Percentiles rank a stretch among this genome's conserved stretches.
phyloP scores from a whole-genome alignment of 306 rosid species.

The Fragaria ananassa region DNA sequence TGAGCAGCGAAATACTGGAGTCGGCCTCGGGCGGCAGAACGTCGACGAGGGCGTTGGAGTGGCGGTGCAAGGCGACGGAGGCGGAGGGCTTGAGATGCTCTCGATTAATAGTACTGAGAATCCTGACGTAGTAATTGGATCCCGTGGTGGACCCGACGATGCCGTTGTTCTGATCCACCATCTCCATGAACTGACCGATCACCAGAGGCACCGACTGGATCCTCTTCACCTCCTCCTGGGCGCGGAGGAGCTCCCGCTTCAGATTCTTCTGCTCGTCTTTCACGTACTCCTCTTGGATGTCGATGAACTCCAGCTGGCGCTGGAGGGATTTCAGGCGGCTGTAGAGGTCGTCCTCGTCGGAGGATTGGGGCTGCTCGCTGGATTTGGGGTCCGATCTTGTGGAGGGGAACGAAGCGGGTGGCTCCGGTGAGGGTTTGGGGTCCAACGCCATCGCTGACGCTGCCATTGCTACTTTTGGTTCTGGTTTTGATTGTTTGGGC shows the following conservation, averaged over 20 bases:
- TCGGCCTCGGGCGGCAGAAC: slow-evolving; percentile 98
- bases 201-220: slow-evolving; percentile 96
- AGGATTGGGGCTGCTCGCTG: neutral
- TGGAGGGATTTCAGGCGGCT: slow-evolving; percentile 71
- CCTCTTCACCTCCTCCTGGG: slow-evolving; percentile 95
- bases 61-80: slow-evolving; percentile 93
- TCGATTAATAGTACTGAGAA: slow-evolving; percentile 87
- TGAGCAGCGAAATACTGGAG: slow-evolving; percentile 88
- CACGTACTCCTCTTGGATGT: slow-evolving; percentile 90
- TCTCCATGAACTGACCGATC: slow-evolving; percentile 98
- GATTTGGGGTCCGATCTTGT: slow-evolving; percentile 50
- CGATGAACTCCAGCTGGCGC: slow-evolving; percentile 84
- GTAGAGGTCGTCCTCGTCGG: slow-evolving; percentile 83
- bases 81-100: slow-evolving; percentile 94
- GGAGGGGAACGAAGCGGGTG: slow-evolving; percentile 60
- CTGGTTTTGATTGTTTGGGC: too few relatives aligned
- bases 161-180: slow-evolving; percentile 93
- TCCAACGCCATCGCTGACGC: slow-evolving; percentile 67
- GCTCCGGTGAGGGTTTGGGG: slow-evolving; percentile 59
- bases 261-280: slow-evolving; percentile 96
- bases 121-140: slow-evolving; percentile 88
- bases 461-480: slow-evolving; percentile 33
- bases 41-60: slow-evolving; percentile 93
- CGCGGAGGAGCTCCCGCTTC: slow-evolving; percentile 92
- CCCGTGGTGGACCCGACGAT: slow-evolving; percentile 99